These are phyloP conservation scores for Trypanosoma congolense DNA, from an alignment of 208 protist genomes.

Conservation along the genomic window DNA sequence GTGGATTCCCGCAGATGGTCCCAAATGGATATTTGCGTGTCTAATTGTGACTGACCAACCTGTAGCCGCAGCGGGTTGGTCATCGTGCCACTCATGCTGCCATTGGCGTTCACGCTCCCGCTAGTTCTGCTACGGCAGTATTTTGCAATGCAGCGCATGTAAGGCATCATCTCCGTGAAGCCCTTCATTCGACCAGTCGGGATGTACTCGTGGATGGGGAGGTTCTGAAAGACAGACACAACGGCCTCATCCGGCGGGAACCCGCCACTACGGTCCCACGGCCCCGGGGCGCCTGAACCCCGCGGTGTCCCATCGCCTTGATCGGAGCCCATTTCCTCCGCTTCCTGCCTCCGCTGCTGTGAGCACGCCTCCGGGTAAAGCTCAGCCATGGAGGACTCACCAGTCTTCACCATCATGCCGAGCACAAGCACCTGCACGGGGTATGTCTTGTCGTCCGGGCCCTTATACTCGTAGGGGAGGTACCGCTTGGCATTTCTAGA, in stretches of 20 bases:
- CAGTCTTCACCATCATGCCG: slow-evolving; percentile 43
- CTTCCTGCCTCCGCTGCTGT: slow-evolving; percentile 30
- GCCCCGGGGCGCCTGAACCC: slow-evolving; percentile 1
- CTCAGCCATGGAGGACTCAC: slow-evolving; percentile 29
- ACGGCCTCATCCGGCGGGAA: slow-evolving; percentile 16
- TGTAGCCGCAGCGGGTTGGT: slow-evolving; percentile 4
- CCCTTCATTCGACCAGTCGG: slow-evolving; percentile 34
- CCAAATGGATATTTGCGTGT: slow-evolving; percentile 23
- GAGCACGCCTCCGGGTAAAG: slow-evolving; percentile 37
- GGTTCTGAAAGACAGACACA: slow-evolving; percentile 49
- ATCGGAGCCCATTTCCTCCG: background rate
- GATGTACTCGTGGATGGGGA: slow-evolving; percentile 52
- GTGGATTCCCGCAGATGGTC: slow-evolving; percentile 23
- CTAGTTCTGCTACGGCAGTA: slow-evolving; percentile 2
- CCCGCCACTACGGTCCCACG: slow-evolving; percentile 8
- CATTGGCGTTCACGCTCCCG: background rate
- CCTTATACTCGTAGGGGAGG: slow-evolving; percentile 9
- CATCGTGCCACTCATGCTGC: background rate
- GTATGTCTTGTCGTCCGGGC: slow-evolving; percentile 23
- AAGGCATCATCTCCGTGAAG: slow-evolving; percentile 45
- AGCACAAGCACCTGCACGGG: slow-evolving; percentile 51
- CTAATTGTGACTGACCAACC: slow-evolving; percentile 8
- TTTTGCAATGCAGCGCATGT: slow-evolving; percentile 39
- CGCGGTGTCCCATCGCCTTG: slow-evolving; percentile 7
- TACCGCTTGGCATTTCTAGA: too few relatives aligned